Evolutionary conservation across 2,329 filamentous ascomycete species (phyloP).

Genomic region (Diplodia mutila): DNA sequence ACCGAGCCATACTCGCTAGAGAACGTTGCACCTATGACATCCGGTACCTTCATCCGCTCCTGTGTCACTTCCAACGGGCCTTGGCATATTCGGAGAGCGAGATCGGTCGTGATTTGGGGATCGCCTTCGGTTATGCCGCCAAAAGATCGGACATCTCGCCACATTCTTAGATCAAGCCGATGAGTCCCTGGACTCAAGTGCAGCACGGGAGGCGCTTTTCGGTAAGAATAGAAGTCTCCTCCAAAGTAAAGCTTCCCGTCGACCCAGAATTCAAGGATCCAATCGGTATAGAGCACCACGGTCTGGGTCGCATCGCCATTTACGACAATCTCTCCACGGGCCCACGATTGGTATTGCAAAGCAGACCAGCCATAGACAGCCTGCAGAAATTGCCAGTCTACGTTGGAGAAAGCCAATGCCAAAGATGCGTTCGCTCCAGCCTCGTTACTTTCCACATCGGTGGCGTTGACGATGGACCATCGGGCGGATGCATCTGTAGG

Average conservation of each 20-base stretch:
- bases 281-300: conserved; percentile 51
- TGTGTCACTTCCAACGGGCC: conserved; percentile 38
- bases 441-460: conserved; percentile 29
- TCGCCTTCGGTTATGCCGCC: conserved; percentile 55
- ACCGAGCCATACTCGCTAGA: conserved; percentile 55
- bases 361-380: conserved; percentile 63
- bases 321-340: conserved; percentile 54
- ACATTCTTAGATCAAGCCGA: conserved; percentile 56
- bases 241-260: conserved; percentile 59
- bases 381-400: conserved; percentile 60
- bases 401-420: conserved; percentile 51
- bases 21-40: conserved; percentile 54
- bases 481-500: conserved; percentile 53
- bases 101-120: conserved; percentile 38
- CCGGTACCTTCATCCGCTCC: conserved; percentile 52
- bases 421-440: conserved; percentile 45
- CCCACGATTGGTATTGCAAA: conserved; percentile 63
- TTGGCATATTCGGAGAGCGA: conserved; percentile 38
- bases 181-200: conserved; percentile 55
- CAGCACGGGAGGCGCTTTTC: conserved; percentile 55
- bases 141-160: conserved; percentile 61
- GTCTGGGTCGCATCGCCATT: conserved; percentile 37
- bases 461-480: conserved; percentile 51
- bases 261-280: conserved; percentile 58
- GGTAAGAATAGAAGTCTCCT: conserved; percentile 60